Base-by-base conservation (phyloP, 768 basidiomycete species). In the Psilocybe azurescens region DNA sequence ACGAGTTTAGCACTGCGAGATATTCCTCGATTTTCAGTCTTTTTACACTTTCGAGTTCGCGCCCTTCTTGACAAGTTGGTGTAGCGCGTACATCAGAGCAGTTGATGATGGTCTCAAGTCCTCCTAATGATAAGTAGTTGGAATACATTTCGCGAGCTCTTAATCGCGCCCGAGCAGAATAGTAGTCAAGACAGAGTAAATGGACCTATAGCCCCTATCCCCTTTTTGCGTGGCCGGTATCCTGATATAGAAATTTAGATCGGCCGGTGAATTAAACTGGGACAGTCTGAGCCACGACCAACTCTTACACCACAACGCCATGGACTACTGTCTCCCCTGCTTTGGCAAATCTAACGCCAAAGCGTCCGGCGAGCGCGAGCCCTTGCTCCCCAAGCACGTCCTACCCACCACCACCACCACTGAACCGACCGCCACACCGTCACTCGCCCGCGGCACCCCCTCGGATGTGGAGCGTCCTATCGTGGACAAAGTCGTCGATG, bases 401-500 rank as follows among this genome's bases (percentile, higher is more conserved):
- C 44, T 51, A 41, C 48, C 53, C 44, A 46, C 20, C 18, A 24
- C 50, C 41, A 33, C 38, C 9, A 24, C 24, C 24, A 33, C 38
- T 7, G 24, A 57, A 59, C 36, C 6, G 44, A 36, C 32, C 50
- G 44, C 32, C 50, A 47, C 41, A 53, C 36, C 16, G 57, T 41
- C 51, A 53, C 44, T 39, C 50, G 41, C 29, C 3, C 44, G 13
- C 38, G 13, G 20, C 28, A 58, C 50, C 9, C 18, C 51, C 14
- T 28, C 33, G 4, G 30, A 38, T 28, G 33, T 49, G 28, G 61
- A 49, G 32, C 57, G 50, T 18, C 30, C 61, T n/a, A 24, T 47
- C 11, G 55, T 78, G 10, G 74, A 77, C 39, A 78, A 77, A 58
- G 52, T 75, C 8, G 72, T 70, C 32, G 78, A 79, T 57, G 65